A percentile compares a stretch with the other conserved stretches of the same genome.
These are phyloP conservation scores for Pyrenochaeta sp. DNA, from an alignment of 2,329 filamentous ascomycete genomes.

Conservation along the genomic window DNA sequence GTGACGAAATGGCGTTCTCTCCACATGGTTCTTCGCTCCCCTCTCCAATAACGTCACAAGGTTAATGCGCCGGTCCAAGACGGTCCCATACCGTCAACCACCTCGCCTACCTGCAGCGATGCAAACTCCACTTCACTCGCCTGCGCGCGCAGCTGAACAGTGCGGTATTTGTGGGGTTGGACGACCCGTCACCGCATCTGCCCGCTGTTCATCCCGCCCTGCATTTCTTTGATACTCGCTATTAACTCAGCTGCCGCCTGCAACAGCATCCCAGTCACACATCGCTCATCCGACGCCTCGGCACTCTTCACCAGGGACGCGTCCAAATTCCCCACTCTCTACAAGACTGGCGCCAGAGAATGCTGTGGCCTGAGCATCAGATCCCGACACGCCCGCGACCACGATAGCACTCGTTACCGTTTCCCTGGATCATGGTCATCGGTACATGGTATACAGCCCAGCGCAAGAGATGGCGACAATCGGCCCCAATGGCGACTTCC, in stretches of 20 bases:
- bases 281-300: background rate
- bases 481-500: slow-evolving; percentile 23
- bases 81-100: slow-evolving; percentile 17
- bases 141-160: slow-evolving; percentile 19
- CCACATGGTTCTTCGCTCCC: slow-evolving; percentile 22
- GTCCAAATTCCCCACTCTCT: slow-evolving; percentile 2
- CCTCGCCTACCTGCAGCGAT: slow-evolving; percentile 20
- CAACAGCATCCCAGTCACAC: slow-evolving; percentile 1
- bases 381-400: slow-evolving; percentile 37
- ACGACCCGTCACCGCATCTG: slow-evolving; percentile 27
- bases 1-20: slow-evolving; percentile 27
- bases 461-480: slow-evolving; percentile 37
- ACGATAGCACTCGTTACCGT: slow-evolving; percentile 25
- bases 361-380: slow-evolving; percentile 26
- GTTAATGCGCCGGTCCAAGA: slow-evolving; percentile 18
- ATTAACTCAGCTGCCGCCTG: slow-evolving; percentile 11
- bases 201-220: slow-evolving; percentile 4
- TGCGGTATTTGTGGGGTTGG: slow-evolving; percentile 29
- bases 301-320: background rate
- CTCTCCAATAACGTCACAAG: slow-evolving; percentile 23
- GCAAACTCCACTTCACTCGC: slow-evolving; percentile 24
- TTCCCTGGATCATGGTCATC: slow-evolving; percentile 17
- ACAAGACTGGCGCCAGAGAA: slow-evolving; percentile 27
- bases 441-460: slow-evolving; percentile 14
- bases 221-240: background rate